Conservation (phyloP, 106 monocot genomes). For the Apostasia shenzhenica region DNA sequence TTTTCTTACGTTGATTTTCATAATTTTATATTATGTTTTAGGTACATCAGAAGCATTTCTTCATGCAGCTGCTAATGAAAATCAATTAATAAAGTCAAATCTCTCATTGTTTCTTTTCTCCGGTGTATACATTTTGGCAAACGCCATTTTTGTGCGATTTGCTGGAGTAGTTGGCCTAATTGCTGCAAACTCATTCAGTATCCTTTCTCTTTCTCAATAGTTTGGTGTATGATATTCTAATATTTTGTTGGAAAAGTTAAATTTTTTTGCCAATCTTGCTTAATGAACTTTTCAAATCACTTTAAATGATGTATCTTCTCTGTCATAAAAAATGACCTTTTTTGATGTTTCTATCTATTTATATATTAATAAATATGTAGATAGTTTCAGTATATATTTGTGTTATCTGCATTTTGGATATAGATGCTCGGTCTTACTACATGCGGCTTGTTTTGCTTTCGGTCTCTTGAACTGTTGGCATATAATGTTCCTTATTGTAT, state of each 20-base stretch:
- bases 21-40: slow-evolving; percentile 21
- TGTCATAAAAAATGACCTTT: too few species aligned
- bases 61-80: slow-evolving; percentile 84
- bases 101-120: slow-evolving; percentile 62
- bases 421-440: too few species aligned
- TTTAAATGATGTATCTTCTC: too few species aligned
- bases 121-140: slow-evolving; percentile 55
- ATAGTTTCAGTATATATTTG: too few species aligned
- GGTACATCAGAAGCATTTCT: slow-evolving; percentile 95
- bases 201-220: slow-evolving; percentile 31
- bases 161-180: slow-evolving; percentile 85
- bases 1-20: not conserved
- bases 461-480: too few species aligned
- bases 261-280: not conserved
- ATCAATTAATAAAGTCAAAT: slow-evolving; percentile 74
- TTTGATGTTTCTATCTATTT: too few species aligned
- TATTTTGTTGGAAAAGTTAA: not conserved
- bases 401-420: too few species aligned
- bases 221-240: not conserved
- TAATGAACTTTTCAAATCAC: too few species aligned
- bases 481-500: too few species aligned
- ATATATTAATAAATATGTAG: too few species aligned
- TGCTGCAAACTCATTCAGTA: slow-evolving; percentile 88
- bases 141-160: slow-evolving; percentile 52
- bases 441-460: too few species aligned